These are phyloP conservation scores for Obelidium mucronatum DNA, from an alignment of 192 early-diverging fungal species.

Conservation along the genomic window DNA sequence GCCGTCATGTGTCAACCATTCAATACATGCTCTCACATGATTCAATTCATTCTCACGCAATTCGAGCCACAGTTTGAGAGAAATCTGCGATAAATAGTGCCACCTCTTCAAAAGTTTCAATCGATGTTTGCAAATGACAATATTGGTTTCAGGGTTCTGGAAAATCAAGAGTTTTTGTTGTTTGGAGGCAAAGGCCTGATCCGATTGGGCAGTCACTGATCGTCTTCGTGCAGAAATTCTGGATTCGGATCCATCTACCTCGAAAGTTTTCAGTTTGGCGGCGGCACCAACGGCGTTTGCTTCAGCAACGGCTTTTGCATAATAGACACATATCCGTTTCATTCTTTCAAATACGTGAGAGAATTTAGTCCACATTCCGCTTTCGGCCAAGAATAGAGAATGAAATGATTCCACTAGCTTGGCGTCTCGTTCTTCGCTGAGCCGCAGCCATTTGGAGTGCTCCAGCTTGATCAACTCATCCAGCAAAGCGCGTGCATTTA, in stretches of 20 bases:
- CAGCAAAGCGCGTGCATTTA: background rate
- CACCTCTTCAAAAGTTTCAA: constrained; percentile 31
- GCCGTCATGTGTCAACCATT: constrained; percentile 16
- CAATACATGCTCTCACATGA: constrained; percentile 11
- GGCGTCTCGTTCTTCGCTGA: background rate
- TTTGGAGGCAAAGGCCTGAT: constrained; percentile 18
- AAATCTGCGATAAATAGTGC: constrained; percentile 15
- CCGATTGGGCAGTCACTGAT: background rate
- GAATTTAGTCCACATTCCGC: constrained; percentile 16
- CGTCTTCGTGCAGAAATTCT: background rate
- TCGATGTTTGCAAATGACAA: constrained; percentile 10
- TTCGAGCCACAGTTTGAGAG: constrained; percentile 27
- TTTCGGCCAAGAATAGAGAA: constrained; percentile 13
- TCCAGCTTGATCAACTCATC: constrained; percentile 3
- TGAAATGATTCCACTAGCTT: constrained; percentile 4
- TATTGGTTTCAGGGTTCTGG: constrained; percentile 26
- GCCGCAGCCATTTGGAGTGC: background rate
- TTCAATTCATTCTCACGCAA: constrained; percentile 16
- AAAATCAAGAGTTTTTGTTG: constrained; percentile 26
- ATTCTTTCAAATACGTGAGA: constrained; percentile 25
- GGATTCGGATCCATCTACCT: background rate
- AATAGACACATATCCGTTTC: constrained; percentile 4
- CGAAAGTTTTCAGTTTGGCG: background rate
- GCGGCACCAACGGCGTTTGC: background rate
- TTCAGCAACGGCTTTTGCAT: background rate